These are phyloP conservation scores for Trypanosoma vivax DNA, from an alignment of 208 protist genomes.

Conservation along the genomic window DNA sequence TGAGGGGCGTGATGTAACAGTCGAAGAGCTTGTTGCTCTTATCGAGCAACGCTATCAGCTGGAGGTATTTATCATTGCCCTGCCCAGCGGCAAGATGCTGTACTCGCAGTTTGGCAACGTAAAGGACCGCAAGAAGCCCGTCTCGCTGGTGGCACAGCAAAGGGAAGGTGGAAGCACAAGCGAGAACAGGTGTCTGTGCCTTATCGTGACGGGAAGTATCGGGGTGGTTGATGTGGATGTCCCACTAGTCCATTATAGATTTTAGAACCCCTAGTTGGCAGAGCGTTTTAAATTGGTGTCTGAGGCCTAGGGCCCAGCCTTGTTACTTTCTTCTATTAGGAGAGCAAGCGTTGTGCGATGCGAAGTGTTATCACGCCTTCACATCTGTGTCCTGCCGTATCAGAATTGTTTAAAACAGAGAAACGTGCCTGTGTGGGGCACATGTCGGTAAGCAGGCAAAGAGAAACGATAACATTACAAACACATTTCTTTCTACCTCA, in stretches of 20 bases:
- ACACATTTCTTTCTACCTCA: too few species aligned
- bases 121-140: conserved; percentile 53
- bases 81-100: conserved; percentile 79
- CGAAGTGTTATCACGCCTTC: too few species aligned
- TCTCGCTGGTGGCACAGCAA: conserved; percentile 53
- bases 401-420: too few species aligned
- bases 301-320: too few species aligned
- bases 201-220: conserved; percentile 72
- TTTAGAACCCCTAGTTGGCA: conserved; percentile 45
- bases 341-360: too few species aligned
- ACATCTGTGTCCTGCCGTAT: too few species aligned
- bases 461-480: too few species aligned
- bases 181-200: conserved; percentile 60
- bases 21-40: conserved; percentile 88
- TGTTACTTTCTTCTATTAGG: too few species aligned
- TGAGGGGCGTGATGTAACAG: conserved; percentile 89
- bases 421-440: too few species aligned
- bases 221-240: conserved; percentile 77
- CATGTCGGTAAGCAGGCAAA: too few species aligned
- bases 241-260: conserved; percentile 74
- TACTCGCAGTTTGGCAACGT: conserved; percentile 78
- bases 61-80: conserved; percentile 90
- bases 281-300: too few species aligned
- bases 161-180: conserved; percentile 48
- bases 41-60: conserved; percentile 88